Base-by-base conservation (phyloP, 148 eudicot genomes). In the Mesembryanthemum crystallinum region DNA sequence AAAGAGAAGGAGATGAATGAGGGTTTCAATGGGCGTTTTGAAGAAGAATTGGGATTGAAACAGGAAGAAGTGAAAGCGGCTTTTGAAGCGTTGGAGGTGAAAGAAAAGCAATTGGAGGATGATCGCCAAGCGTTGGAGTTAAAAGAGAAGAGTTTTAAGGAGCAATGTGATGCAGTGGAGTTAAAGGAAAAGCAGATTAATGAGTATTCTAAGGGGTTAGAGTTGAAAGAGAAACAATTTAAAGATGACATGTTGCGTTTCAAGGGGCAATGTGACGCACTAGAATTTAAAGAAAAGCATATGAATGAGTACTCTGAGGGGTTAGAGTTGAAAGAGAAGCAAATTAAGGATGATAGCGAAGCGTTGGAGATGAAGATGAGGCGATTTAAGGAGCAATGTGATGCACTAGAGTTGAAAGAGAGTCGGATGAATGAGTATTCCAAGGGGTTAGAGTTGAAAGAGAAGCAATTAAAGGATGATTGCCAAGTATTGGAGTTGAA, bases 1-100 rank as follows among this genome's bases (percentile, higher is more conserved):
- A 77, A 32, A 39, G 58, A 64, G 57, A 23, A 64, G 45, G 47
- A 51, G 45, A 75, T 75, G 59, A 60, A 64, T 8, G 47, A 64
- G 68, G 45, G 45, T 33, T 33, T 45, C 49, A 45, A 65, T 8
- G n/a, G 32, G 23, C 71, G 49, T 52, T 11, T 5, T 4, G 24
- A 33, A 10, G 24, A 33, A 10, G 78, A 51, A 25, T 57, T 74
- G 62, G 62, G 20, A 57, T 64, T 32, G 14, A 20, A n/a, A 60
- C 45, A 45, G 47, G 32, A 23, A 61, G n/a, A 47, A 6, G 29
- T 45, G 15, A 45, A 60, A 30, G 58, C 42, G 17, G 15, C 18
- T 10, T 32, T 30, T 1, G 47, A 47, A 49, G 59, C 23, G 20
- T 35, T 51, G 42, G 35, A 49, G 8, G 52, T 28, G 30, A 49